Percentiles rank a stretch among this genome's conserved stretches.
Conservation (phyloP, 2,329 filamentous ascomycete species). For the Lojkania enalia region DNA sequence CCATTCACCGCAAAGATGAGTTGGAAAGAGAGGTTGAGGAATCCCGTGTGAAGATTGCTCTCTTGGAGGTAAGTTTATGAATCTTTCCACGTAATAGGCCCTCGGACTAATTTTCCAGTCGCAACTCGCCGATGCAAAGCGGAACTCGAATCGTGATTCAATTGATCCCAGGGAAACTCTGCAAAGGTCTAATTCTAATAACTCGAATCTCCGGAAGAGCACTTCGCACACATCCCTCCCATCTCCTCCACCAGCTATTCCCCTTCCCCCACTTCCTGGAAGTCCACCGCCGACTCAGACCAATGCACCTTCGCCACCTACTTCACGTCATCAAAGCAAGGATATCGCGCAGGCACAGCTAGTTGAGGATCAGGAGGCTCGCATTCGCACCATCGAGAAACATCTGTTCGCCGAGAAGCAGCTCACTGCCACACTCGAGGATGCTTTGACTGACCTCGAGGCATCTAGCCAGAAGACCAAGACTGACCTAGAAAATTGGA, state of each 20-base stretch:
- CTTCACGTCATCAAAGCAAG: conserved; percentile 77
- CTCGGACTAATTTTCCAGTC: conserved; percentile 50
- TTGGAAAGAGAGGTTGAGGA: conserved; percentile 72
- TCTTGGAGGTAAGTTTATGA: conserved; percentile 71
- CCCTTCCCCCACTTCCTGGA: conserved; percentile 85
- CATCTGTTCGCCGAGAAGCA: conserved; percentile 95
- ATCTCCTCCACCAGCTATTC: conserved; percentile 92
- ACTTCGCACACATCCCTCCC: conserved; percentile 80
- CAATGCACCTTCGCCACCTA: conserved; percentile 60
- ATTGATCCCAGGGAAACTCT: conserved; percentile 52
- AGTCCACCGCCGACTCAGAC: conserved; percentile 49
- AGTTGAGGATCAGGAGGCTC: conserved; percentile 91
- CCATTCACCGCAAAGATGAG: conserved; percentile 47
- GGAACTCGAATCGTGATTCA: conserved; percentile 51
- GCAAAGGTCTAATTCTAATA: conserved; percentile 61
- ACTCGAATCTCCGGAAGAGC: conserved; percentile 80
- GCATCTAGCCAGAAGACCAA: conserved; percentile 90
- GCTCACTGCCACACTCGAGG: conserved; percentile 90
- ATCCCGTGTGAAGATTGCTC: conserved; percentile 71
- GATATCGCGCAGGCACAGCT: conserved; percentile 78
- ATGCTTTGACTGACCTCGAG: conserved; percentile 92
- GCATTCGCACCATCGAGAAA: conserved; percentile 95
- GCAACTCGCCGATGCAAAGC: conserved; percentile 63
- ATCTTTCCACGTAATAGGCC: background rate
- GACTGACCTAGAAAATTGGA: conserved; percentile 86